phyloP scores from a whole-genome alignment of 192 early-diverging fungal genomes.

The Umbelopsis isabellina region DNA sequence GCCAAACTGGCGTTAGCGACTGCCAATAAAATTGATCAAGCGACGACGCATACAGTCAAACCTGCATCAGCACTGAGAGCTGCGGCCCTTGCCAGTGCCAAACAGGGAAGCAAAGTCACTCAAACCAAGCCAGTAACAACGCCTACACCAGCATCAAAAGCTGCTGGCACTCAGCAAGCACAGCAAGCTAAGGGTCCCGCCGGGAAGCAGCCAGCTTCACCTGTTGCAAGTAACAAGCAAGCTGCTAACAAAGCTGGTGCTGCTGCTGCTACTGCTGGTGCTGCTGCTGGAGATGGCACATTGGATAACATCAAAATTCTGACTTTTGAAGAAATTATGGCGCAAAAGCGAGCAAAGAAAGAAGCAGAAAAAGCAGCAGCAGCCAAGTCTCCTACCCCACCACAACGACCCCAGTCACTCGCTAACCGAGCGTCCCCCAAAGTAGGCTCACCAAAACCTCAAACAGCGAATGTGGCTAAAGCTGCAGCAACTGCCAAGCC shows the following conservation, averaged over 20 bases:
- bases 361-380: slow-evolving; percentile 3
- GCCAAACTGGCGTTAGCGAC: slow-evolving; percentile 9
- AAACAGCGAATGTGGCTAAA: too few species aligned
- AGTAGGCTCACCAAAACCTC: too few species aligned
- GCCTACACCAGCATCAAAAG: too few species aligned
- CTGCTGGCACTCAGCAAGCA: not conserved
- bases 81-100: not conserved
- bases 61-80: slow-evolving; percentile 10
- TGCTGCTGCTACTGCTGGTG: not conserved
- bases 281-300: not conserved
- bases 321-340: slow-evolving; percentile 17
- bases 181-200: not conserved
- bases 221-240: not conserved
- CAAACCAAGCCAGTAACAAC: not conserved
- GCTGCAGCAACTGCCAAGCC: not conserved
- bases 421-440: too few species aligned
- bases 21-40: not conserved
- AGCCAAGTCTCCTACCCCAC: not conserved
- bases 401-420: too few species aligned
- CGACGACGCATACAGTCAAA: not conserved
- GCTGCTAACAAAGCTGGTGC: not conserved
- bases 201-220: not conserved
- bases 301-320: slow-evolving; percentile 11
- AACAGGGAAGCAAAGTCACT: not conserved
- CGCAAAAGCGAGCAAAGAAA: slow-evolving; percentile 10